Evolutionary conservation across 257 asterid genomes (phyloP).

Genomic region (Verbena officinalis): DNA sequence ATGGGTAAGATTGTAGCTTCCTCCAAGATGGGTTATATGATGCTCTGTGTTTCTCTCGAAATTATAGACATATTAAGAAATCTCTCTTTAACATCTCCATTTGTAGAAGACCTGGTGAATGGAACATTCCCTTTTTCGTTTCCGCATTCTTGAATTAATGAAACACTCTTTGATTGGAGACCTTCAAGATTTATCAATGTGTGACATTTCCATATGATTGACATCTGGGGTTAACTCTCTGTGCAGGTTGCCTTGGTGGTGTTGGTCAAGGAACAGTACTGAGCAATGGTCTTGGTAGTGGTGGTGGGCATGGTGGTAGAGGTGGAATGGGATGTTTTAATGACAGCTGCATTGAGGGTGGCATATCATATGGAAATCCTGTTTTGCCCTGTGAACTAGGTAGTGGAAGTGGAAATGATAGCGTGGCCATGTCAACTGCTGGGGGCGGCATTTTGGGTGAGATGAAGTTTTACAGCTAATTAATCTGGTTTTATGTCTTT

Average conservation of each 20-base stretch:
- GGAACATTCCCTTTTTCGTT: constrained; percentile 6
- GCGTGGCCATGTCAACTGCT: constrained; percentile 69
- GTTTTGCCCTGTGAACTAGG: constrained; percentile 93
- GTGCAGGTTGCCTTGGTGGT: constrained; percentile 92
- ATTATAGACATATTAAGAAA: not conserved
- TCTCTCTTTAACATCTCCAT: not conserved
- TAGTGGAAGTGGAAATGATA: constrained; percentile 97
- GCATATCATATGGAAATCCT: constrained; percentile 79
- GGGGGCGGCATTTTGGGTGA: constrained; percentile 97
- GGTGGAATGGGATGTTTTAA: constrained; percentile 88
- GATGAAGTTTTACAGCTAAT: constrained; percentile 35
- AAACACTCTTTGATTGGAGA: not conserved
- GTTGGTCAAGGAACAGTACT: constrained; percentile 73
- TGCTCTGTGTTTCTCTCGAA: not conserved
- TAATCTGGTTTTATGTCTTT: constrained; percentile 2
- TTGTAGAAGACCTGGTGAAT: constrained; percentile 9
- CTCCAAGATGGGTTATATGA: not conserved
- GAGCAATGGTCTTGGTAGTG: constrained; percentile 78
- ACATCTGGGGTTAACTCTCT: constrained; percentile 24
- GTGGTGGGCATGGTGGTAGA: constrained; percentile 98
- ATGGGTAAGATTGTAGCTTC: constrained; percentile 65
- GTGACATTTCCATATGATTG: constrained; percentile 1
- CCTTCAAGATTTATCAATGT: constrained; percentile 6
- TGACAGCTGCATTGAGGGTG: constrained; percentile 79
- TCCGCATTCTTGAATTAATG: constrained; percentile 17